Base-by-base conservation (phyloP, 2,329 filamentous ascomycete genomes). In the Sclerotinia subarctica region DNA sequence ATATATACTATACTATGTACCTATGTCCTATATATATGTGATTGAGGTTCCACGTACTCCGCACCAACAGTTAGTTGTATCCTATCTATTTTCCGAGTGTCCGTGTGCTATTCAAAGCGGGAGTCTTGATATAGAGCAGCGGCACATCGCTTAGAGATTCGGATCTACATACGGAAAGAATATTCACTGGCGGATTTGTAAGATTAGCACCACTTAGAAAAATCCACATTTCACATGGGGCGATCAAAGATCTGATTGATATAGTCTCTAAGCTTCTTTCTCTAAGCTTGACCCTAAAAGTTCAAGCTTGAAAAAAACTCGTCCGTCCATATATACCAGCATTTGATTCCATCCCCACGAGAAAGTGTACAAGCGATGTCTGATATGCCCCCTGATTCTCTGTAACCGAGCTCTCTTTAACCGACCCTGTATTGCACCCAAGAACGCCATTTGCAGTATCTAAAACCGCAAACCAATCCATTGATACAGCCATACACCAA, bases 371-470 rank as follows among this genome's bases (percentile, higher is more conserved):
- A 52, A 52, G 64, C 32, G 56, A 62, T 62, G 19, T 35, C 49
- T 62, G 44, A 38, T 15, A 51, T 62, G 26, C 35, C 35, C 35
- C 54, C 56, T 44, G n/a, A 38, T 59, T 44, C 64, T 60, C 46
- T 66, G 32, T 46, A 60, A 60, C 54, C 54, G 54, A 66, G 26
- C 42, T 60, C 44, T 49, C 46, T 57, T 29, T 57, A 49, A 64
- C 47, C 44, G 32, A 49, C 53, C 44, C 21, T 60, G 29, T 57
- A 47, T 60, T 35, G 44, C 44, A 56, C 64, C 47, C 46, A n/a
- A 67, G 56, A 67, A 67, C 64, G 64, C 64, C 64, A 42, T 44
- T 47, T 67, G 64, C 49, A 62, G 54, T 56, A 66, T 62, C 29
- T 24, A 62, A 49, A 11, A 35, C 29, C 19, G 58, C 54, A 51